Evolutionary conservation across 495 filamentous ascomycete species (phyloP), one percentile per base, ranked within the genome.

Genomic region (Lasiosphaeriaceae sp.): DNA sequence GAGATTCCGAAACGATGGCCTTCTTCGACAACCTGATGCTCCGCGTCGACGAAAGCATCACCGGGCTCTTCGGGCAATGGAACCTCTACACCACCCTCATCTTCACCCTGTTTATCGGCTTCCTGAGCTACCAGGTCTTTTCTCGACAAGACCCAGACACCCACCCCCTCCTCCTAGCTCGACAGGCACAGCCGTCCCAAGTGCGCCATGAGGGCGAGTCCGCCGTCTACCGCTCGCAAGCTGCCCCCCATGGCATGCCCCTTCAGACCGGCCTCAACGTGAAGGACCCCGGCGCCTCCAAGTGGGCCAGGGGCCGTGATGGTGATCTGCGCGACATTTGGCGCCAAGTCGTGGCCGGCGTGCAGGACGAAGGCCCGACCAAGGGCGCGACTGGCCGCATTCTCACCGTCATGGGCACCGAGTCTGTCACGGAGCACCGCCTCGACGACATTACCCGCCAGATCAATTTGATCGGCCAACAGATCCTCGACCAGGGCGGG

Each of bases 261-360:
- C 83, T 97, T 14, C 85, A 87, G 55, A 76, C 83, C 21, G 93
- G 94, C 14, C 77, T 99, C 46, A 89, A 87, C 61, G 89, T 99
- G 21, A 92, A 90, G 68, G 89, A 92, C 39, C 78, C 89, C 1
- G 88, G 87, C 8, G 86, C 86, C 22, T 87, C 89, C 17, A 89
- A 88, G 70, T 97, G 92, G 87, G 78, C 84, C 0, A 79, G 78
- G 56, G 92, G 92, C 20, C 83, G 87, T 61, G 85, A 94, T 68
- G 94, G 94, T 17, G 94, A 99, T 60, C 77, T 99, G 55, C 82
- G 94, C 47, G 94, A 99, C 70, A 78, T 99, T 47, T 99, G 94
- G 94, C 86, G 86, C 54, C 78, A 84, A 65, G 89, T 87, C 41
- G 73, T 88, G 16, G 79, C 79, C 41, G 90, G 90, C 39, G 73